Evolutionary conservation across 2,329 filamentous ascomycete genomes (phyloP), one percentile per base, ranked within the genome.

Genomic region (Talaromyces pinophilus): DNA sequence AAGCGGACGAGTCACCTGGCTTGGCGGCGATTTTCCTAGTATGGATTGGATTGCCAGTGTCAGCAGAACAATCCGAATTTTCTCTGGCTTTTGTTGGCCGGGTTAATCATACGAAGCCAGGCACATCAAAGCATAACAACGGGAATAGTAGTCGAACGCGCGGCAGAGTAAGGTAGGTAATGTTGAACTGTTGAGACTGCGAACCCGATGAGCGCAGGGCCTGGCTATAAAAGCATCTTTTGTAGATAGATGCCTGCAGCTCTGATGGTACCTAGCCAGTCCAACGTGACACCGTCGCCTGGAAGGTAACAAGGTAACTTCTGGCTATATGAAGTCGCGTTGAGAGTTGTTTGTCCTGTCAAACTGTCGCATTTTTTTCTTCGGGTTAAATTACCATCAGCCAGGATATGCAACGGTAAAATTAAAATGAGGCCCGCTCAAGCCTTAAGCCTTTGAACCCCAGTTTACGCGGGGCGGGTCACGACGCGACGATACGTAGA

Each of bases 181-280:
- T 25, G 13, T 28, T 54, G 15, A 28, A 17, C 33, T 54, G 48
- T 35, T 55, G 52, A 33, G n/a, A 57, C 33, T 35, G n/a, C 50
- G 48, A 15, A 48, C 44, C n/a, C 50, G 33, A 33, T 33, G 50
- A 57, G 30, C 30, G 33, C 54, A 10, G 54, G 15, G 35, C 7
- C 57, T 30, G 25, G 38, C 40, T 60, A 59, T 59, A 46, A 60
- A 25, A 30, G 35, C 57, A 60, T 60, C 57, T 30, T 55, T 57
- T 33, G n/a, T 10, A n/a, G 38, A 60, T 28, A 60, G 38, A 15
- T n/a, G 40, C 22, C 57, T 60, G 38, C 38, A 19, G 57, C 57
- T 60, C 38, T 30, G 38, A 60, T 60, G 57, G 40, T 60, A 60
- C 57, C 38, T 60, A 60, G 57, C 57, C 57, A 60, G 7, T 60